Base-by-base conservation (phyloP, 108 stramenopile species). In the Cyclotella cryptica region DNA sequence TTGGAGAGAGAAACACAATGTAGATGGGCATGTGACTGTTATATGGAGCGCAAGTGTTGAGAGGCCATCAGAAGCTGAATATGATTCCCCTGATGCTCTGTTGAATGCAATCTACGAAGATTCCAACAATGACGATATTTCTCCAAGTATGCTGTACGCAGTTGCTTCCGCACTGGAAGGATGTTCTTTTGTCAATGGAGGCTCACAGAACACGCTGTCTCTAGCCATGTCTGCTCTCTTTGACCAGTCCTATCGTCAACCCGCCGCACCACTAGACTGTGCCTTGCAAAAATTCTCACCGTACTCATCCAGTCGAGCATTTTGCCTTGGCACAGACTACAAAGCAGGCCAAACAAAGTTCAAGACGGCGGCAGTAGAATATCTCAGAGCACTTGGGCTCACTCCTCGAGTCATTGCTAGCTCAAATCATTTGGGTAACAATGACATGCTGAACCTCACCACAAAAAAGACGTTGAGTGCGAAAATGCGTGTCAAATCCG, bases 261-360 rank as follows among this genome's bases (percentile, higher is more conserved):
- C 70, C 5, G 63, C 59, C 43, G 71, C 39, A 9, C 71, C 70
- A 57, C 54, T 73, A 29, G 58, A 72, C 15, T 73, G 66, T 30
- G 61, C 47, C 11, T 60, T 81, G 27, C 73, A 61, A 55, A 81
- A 81, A 29, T 81, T 74, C 65, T 61, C 80, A 55, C 80, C 80
- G 24, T 81, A 74, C 54, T 72, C 77, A 21, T 61, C 78, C 55
- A 65, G 45, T 55, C 77, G 41, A 55, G 86, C 87, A 55, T 95
- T 91, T 73, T 67, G 78, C 42, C 86, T 94, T 17, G 93, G 95
- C 65, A 94, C 95, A 3, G 93, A 96, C 75, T 94, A 92, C 74
- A 96, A 96, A 60, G 87, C 93, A 8, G 94, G 94, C 11, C 94
- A 96, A 72, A 96, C 95, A 22, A 94, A 96, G 69, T 91, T 93